Conservation (phyloP, 257 asterid genomes). For the Solanum gandarillasii region DNA sequence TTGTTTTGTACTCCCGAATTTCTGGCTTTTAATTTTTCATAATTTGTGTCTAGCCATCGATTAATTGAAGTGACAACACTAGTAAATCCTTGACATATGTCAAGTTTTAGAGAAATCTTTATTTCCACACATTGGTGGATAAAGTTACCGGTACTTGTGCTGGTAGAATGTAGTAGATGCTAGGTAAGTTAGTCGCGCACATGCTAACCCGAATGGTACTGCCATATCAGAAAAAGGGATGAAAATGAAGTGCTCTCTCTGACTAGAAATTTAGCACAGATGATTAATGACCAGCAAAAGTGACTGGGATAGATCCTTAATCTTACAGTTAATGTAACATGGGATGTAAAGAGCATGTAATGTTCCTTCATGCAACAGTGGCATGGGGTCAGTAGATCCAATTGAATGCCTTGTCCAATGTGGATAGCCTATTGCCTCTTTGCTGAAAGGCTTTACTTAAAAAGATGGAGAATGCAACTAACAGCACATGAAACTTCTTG, state of each 20-base stretch:
- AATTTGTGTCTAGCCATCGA: neutral
- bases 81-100: neutral
- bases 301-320: neutral
- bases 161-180: neutral
- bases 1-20: neutral
- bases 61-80: neutral
- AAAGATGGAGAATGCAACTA: neutral
- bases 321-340: neutral
- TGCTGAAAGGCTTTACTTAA: neutral
- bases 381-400: neutral
- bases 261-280: neutral
- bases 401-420: neutral
- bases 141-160: neutral
- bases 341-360: neutral
- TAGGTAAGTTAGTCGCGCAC: neutral
- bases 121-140: neutral
- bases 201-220: neutral
- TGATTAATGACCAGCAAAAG: neutral
- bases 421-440: neutral
- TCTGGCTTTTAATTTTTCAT: constrained; percentile 21
- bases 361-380: neutral
- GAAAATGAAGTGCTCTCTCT: neutral
- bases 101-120: neutral
- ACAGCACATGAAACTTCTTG: neutral
- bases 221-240: neutral